These are phyloP conservation scores for Xerophyta viscosa DNA, from an alignment of 106 monocot species.

Conservation along the genomic window DNA sequence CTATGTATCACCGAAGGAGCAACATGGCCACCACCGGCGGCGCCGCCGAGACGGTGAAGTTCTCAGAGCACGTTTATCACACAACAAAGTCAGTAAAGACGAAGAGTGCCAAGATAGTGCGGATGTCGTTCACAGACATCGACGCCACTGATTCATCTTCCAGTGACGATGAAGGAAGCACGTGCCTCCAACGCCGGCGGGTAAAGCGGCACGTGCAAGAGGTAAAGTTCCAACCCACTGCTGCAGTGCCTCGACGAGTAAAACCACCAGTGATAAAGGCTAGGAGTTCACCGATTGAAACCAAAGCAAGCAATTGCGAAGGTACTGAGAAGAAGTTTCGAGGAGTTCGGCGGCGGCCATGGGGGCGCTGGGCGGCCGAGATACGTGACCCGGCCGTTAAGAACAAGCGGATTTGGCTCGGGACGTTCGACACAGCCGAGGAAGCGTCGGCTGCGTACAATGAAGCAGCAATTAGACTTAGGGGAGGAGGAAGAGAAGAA, in stretches of 20 bases:
- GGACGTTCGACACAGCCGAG: conserved; percentile 30
- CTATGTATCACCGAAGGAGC: too few species aligned
- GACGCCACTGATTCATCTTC: conserved; percentile 6
- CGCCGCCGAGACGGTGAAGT: background rate
- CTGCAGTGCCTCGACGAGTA: background rate
- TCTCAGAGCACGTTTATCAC: too few species aligned
- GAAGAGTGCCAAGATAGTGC: background rate
- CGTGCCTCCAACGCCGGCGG: background rate
- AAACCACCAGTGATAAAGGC: background rate
- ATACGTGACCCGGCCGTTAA: conserved; percentile 28
- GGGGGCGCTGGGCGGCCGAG: conserved; percentile 18
- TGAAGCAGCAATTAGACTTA: conserved; percentile 9
- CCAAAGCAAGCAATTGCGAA: background rate
- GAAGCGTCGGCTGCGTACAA: conserved; percentile 25
- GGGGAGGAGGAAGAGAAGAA: conserved; percentile 5
- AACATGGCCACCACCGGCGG: too few species aligned
- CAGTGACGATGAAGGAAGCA: background rate
- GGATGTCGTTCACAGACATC: conserved; percentile 3
- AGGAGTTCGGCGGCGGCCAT: too few species aligned
- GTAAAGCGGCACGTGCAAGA: background rate
- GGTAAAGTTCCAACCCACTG: background rate
- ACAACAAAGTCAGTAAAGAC: too few species aligned
- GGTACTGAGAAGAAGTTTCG: background rate
- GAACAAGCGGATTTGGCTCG: conserved; percentile 27
- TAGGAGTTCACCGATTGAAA: background rate